A percentile compares a stretch with the other conserved stretches of the same genome.
These are phyloP conservation scores for Alternaria arbusti DNA, from an alignment of 2,329 filamentous ascomycete genomes.

Conservation along the genomic window DNA sequence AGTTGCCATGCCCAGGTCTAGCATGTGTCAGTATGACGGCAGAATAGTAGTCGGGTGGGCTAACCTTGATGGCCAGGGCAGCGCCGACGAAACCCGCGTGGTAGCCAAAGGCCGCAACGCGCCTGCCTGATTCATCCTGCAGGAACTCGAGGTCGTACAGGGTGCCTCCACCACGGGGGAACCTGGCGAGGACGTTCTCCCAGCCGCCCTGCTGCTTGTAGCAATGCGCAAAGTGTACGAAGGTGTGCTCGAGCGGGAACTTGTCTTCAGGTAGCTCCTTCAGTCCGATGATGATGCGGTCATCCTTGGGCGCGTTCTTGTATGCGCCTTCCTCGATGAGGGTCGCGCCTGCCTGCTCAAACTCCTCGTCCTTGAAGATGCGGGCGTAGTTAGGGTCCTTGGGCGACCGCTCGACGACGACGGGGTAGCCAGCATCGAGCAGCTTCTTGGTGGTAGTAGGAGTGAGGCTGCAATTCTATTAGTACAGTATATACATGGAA, in stretches of 20 bases:
- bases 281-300: constrained; percentile 50
- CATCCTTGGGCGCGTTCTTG: constrained; percentile 45
- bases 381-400: constrained; percentile 46
- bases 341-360: constrained; percentile 47
- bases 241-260: constrained; percentile 48
- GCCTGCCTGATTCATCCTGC: constrained; percentile 71
- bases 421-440: constrained; percentile 49
- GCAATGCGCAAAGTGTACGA: constrained; percentile 52
- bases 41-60: background rate
- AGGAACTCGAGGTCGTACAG: constrained; percentile 90
- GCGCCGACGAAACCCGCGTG: constrained; percentile 56
- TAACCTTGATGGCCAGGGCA: constrained; percentile 52
- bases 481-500: background rate
- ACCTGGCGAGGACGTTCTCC: constrained; percentile 80
- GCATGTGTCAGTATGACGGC: constrained; percentile 9
- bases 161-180: constrained; percentile 75
- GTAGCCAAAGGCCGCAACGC: constrained; percentile 74
- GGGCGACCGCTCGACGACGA: constrained; percentile 50
- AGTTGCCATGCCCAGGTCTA: constrained; percentile 87
- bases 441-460: constrained; percentile 50
- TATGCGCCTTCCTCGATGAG: constrained; percentile 48
- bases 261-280: constrained; percentile 51
- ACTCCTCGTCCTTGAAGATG: constrained; percentile 52
- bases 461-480: constrained; percentile 31
- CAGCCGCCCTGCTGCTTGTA: constrained; percentile 61